Evolutionary conservation across 305 asterid genomes (phyloP), one percentile per base, ranked within the genome.

Genomic region (Solanum hybrid): DNA sequence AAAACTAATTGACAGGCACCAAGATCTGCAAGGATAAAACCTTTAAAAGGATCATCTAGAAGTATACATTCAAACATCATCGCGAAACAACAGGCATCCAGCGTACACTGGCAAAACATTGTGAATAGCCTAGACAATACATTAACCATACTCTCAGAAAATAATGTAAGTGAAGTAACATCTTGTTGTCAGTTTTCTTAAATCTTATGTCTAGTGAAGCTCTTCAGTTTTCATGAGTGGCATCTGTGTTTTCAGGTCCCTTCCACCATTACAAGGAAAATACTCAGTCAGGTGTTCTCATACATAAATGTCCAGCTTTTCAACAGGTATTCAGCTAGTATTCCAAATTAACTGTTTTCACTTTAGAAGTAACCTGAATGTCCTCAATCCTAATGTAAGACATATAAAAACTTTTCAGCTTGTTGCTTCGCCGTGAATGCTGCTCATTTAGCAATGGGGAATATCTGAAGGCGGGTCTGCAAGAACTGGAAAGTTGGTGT

Each of bases 361-460:
- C 80, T 73, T 31, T 35, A 77, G 72, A 90, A 87, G 80, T 72
- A 88, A 86, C 26, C 56, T 75, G 78, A 76, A 29, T 42, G 73
- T 86, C 31, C 42, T 19, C 31, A 11, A 19, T 72, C 90, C 22
- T 66, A 89, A 82, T 88, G 32, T 88, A 40, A 82, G 87, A 88
- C 27, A 35, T 89, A 7, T 72, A 45, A 80, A 45, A 89, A 77
- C 84, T 88, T 89, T 77, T 81, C 95, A 96, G 99, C 94, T 93
- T 97, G 91, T 91, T 97, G 92, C 99, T 96, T 71, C 97, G 99
- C 29, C 96, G 99, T 88, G 99, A 97, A 86, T 97, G 99, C 94
- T 97, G 99, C 94, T 97, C 99, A 88, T 95, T 96, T 92, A 97
- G 98, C 95, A 96, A 97, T 42, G 99, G 99, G 12, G 99, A 97